Evolutionary conservation across 306 rosid species (phyloP).

Genomic region (Potentilla sterilis): DNA sequence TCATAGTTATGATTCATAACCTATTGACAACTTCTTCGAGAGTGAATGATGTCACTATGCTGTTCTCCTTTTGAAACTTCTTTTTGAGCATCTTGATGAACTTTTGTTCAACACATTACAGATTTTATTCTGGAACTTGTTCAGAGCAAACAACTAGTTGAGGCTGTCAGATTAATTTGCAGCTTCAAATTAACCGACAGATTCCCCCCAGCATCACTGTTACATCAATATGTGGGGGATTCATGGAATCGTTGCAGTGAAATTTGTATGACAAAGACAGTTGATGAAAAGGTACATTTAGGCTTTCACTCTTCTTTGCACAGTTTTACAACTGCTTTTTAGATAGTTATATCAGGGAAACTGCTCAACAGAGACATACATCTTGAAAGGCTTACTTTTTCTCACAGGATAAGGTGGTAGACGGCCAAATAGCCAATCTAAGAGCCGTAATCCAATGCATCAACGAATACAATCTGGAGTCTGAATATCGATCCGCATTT

Average conservation of each 20-base stretch:
- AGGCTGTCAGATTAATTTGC: conserved; percentile 57
- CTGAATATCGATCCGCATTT: conserved; percentile 27
- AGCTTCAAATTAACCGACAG: conserved; percentile 43
- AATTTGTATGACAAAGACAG: neutral
- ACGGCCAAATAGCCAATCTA: conserved; percentile 35
- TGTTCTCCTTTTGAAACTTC: neutral
- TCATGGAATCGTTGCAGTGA: neutral
- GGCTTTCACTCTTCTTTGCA: neutral
- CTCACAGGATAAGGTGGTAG: conserved; percentile 36
- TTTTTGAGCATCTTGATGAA: conserved; percentile 7
- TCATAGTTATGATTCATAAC: too few relatives aligned
- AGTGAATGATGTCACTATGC: neutral
- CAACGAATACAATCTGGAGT: conserved; percentile 36
- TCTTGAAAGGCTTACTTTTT: neutral
- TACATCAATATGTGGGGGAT: conserved; percentile 22
- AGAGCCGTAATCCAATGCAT: conserved; percentile 35
- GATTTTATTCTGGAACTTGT: conserved; percentile 46
- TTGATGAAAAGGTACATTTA: conserved; percentile 24
- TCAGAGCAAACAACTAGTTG: conserved; percentile 33
- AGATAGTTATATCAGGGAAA: neutral
- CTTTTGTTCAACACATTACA: conserved; percentile 19
- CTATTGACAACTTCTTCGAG: neutral
- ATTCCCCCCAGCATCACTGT: conserved; percentile 38
- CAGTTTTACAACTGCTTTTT: neutral
- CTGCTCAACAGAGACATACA: neutral